Evolutionary conservation across 2,329 filamentous ascomycete genomes (phyloP).

Genomic region (Fusarium nisikadoi): DNA sequence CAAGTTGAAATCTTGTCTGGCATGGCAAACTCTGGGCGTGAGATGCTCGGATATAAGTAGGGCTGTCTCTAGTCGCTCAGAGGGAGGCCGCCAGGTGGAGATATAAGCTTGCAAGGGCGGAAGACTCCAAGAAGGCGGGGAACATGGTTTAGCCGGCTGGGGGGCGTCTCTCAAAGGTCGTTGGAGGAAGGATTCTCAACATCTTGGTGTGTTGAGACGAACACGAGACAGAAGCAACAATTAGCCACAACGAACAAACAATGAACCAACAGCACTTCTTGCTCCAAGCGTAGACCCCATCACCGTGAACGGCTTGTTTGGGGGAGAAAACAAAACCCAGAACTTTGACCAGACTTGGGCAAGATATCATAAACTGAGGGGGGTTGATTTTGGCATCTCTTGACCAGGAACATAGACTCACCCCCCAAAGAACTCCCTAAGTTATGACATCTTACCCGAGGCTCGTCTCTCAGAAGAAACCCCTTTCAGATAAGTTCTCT

Average conservation of each 20-base stretch:
- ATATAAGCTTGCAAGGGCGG: constrained; percentile 2
- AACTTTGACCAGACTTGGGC: neutral
- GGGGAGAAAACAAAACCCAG: neutral
- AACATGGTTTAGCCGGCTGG: constrained; percentile 12
- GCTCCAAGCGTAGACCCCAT: neutral
- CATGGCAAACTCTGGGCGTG: neutral
- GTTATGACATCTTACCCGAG: neutral
- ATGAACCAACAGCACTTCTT: neutral
- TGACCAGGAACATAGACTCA: no score
- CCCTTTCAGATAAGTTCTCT: neutral
- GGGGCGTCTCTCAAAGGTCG: neutral
- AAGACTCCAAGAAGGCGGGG: constrained; percentile 7
- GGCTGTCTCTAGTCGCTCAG: constrained; percentile 1
- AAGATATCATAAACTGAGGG: neutral
- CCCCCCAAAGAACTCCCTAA: fast-evolving
- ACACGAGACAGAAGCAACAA: constrained; percentile 1
- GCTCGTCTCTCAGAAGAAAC: neutral
- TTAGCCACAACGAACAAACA: constrained; percentile 5
- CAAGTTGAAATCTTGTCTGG: neutral
- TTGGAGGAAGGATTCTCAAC: neutral
- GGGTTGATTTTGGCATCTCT: no score
- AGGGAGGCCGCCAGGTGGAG: constrained; percentile 32
- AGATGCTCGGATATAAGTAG: constrained; percentile 21
- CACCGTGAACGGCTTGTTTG: neutral
- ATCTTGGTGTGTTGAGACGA: neutral